Base-by-base conservation (phyloP, 2,329 filamentous ascomycete genomes). In the Fusarium chuoi region DNA sequence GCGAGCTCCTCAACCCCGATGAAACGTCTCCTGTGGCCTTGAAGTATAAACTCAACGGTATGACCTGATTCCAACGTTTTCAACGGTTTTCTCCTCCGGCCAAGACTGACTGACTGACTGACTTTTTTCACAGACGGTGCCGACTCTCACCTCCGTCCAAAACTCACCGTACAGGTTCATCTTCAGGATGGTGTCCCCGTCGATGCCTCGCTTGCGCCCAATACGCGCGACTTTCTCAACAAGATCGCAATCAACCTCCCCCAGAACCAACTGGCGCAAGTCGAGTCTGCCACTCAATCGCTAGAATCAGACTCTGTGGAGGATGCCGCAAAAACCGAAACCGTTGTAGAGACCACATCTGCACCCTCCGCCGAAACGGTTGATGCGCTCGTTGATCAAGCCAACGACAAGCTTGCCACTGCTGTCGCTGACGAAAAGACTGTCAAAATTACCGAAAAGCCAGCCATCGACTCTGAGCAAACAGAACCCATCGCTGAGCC, bases 101-200 rank as follows among this genome's bases (percentile, higher is more conserved):
- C 22, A 45, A 65, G 28, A 28, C 41, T 24, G 41, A 49, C 45
- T 48, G 45, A 49, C 46, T 33, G 28, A 58, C 62, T 75, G 55
- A 71, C 62, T 49, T 38, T 49, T 38, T 49, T 13, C 28, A 59
- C 63, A 85, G 84, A 79, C 36, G 77, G 81, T 71, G 80, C 81
- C 6, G 81, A 84, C 65, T 83, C 85, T 45, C 82, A 84, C 48
- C 88, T 94, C 75, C 87, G 88, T 45, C 93, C 93, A 4, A 92
- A 90, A 75, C 84, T 96, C 63, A 91, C 91, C 7, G 89, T 96
- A 66, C 88, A 91, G 68, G 86, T 95, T 17, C 89, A 93, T 75
- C 83, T 92, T 22, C 85, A 87, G 61, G 89, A 93, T 74, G 93
- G 92, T 20, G 86, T 90, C 35, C 89, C 91, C 12, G 85, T 94